A percentile compares a stretch with the other conserved stretches of the same genome.
phyloP scores from a whole-genome alignment of 768 basidiomycete genomes.

The Aureoboletus auriporus region DNA sequence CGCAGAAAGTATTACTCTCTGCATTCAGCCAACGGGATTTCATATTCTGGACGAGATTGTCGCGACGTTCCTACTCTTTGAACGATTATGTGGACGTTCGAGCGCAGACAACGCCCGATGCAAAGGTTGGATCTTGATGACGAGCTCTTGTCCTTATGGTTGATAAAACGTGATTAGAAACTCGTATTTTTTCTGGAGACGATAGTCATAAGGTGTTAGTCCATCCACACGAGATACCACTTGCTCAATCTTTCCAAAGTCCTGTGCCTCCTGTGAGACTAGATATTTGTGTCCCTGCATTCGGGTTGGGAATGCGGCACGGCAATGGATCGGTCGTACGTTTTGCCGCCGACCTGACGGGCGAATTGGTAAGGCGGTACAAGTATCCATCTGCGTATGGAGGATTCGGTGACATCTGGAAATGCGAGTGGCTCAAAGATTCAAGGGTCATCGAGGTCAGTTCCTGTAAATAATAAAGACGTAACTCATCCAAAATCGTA shows the following conservation, averaged over 20 bases:
- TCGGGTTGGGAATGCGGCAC: background rate
- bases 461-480: background rate
- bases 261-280: background rate
- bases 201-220: conserved; percentile 3
- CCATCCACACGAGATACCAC: no score
- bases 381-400: conserved; percentile 22
- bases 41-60: conserved; percentile 16
- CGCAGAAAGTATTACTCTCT: background rate
- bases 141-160: no score
- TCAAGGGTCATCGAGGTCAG: conserved; percentile 17
- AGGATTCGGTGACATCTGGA: conserved; percentile 23
- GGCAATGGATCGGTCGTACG: background rate
- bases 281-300: background rate
- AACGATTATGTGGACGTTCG: background rate
- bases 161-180: background rate
- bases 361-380: conserved; percentile 8
- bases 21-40: conserved; percentile 15
- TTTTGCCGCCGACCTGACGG: conserved; percentile 10
- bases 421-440: conserved; percentile 20
- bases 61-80: conserved; percentile 13
- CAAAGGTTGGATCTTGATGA: no score
- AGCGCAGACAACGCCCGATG: background rate
- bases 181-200: background rate
- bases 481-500: background rate
- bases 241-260: background rate